These are phyloP conservation scores for Helicostylum pulchrum DNA, from an alignment of 192 early-diverging fungal genomes.

Conservation along the genomic window DNA sequence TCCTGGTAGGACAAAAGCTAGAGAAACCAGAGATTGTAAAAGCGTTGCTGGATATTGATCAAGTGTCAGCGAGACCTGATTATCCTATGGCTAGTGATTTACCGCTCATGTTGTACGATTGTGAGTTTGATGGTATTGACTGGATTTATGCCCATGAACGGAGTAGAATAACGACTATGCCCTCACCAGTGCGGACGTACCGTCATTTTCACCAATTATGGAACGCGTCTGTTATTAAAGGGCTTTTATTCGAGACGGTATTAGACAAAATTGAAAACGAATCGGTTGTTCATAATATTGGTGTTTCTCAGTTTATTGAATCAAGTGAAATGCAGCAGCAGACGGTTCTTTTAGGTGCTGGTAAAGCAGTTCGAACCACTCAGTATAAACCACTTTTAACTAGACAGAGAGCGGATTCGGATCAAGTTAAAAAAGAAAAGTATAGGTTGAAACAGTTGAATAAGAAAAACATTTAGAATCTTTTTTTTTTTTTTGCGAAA, in stretches of 20 bases:
- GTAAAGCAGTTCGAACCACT: slow-evolving; percentile 11
- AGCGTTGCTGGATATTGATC: slow-evolving; percentile 62
- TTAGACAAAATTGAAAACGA: slow-evolving; percentile 13
- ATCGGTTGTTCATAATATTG: background rate
- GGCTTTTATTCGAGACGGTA: slow-evolving; percentile 39
- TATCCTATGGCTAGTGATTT: slow-evolving; percentile 91
- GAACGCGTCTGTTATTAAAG: slow-evolving; percentile 44
- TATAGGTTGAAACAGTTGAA: slow-evolving; percentile 21
- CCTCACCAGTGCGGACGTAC: slow-evolving; percentile 38
- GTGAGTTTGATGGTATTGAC: slow-evolving; percentile 62
- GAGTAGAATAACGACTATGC: slow-evolving; percentile 23
- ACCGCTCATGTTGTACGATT: slow-evolving; percentile 88
- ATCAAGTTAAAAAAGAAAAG: slow-evolving; percentile 34
- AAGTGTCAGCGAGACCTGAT: slow-evolving; percentile 66
- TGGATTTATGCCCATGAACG: slow-evolving; percentile 52
- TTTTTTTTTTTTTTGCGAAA: too few relatives aligned
- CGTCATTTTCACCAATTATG: slow-evolving; percentile 48
- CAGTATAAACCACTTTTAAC: slow-evolving; percentile 18
- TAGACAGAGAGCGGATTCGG: slow-evolving; percentile 25
- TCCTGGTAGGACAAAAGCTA: slow-evolving; percentile 76
- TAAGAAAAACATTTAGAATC: background rate
- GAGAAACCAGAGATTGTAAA: slow-evolving; percentile 75
- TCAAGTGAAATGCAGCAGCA: background rate
- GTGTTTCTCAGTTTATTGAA: background rate
- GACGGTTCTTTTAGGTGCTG: slow-evolving; percentile 19